These are phyloP conservation scores for Fusarium sp. DNA, from an alignment of 2,329 filamentous ascomycete species.

Conservation along the genomic window DNA sequence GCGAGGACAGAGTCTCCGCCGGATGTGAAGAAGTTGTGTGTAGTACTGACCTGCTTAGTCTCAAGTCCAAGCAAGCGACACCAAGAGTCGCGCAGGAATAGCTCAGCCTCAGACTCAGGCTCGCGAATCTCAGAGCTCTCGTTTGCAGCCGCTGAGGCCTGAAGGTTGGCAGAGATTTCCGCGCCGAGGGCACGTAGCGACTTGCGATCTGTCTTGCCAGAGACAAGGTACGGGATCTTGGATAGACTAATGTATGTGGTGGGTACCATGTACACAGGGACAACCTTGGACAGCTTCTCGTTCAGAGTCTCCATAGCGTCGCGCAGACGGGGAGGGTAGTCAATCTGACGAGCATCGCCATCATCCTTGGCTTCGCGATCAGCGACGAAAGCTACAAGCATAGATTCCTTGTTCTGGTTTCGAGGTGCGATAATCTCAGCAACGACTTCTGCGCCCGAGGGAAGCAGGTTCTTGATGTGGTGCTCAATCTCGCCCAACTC, in stretches of 20 bases:
- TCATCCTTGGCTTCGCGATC: slow-evolving; percentile 40
- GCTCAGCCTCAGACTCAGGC: slow-evolving; percentile 38
- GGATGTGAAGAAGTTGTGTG: slow-evolving; percentile 63
- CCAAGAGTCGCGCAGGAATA: slow-evolving; percentile 56
- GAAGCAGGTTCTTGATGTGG: slow-evolving; percentile 60
- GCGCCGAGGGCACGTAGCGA: slow-evolving; percentile 42
- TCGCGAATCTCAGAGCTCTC: slow-evolving; percentile 26
- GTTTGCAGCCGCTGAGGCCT: slow-evolving; percentile 25
- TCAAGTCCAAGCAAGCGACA: slow-evolving; percentile 54
- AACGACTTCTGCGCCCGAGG: slow-evolving; percentile 59
- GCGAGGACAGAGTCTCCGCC: slow-evolving; percentile 66
- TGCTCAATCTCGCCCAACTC: slow-evolving; percentile 71
- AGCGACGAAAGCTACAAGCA: slow-evolving; percentile 47
- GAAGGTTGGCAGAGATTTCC: slow-evolving; percentile 38
- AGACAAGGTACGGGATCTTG: slow-evolving; percentile 47
- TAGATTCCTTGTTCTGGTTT: slow-evolving; percentile 52
- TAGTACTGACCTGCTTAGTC: slow-evolving; percentile 52
- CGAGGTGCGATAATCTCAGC: slow-evolving; percentile 65
- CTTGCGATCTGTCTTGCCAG: slow-evolving; percentile 48
- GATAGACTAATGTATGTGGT: slow-evolving; percentile 43
- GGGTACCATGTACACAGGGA: slow-evolving; percentile 47
- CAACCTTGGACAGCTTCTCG: slow-evolving; percentile 42
- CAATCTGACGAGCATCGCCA: slow-evolving; percentile 38
- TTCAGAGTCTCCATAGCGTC: slow-evolving; percentile 38
- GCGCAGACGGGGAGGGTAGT: slow-evolving; percentile 40